Evolutionary conservation across 371 early-diverging fungal species (phyloP), one percentile per base, ranked within the genome.

Genomic region (Mycotypha africana): DNA sequence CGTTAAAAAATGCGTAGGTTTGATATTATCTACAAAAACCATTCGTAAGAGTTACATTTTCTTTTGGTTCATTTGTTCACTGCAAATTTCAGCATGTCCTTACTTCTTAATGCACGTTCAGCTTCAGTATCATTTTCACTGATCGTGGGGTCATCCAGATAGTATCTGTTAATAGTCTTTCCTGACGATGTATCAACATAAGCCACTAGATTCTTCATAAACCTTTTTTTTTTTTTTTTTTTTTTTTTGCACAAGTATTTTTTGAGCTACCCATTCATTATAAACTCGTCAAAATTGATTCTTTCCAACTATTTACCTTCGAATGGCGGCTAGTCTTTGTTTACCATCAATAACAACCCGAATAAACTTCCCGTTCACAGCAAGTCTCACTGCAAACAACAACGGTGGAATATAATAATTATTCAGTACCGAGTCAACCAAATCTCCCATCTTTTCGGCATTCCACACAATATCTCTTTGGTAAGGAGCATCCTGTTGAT

Each of bases 401-500:
- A 66, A 21, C 4, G 62, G 66, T 16, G 62, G 66, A 15, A 66
- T 40, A 28, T 61, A 61, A 32, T 45, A 66, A 33, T 66, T 58
- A 34, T 58, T 42, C n/a, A 66, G 22, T 4, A 66, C 21, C 0
- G 62, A 61, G 22, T 66, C 66, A 20, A 66, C 58, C 17, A 66
- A 25, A 17, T 22, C 46, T 15, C 53, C 37, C 66, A 61, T 61
- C 42, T 66, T 61, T 3, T 25, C 22, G 19, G n/a, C 8, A 3
- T 31, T 35, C 62, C 66, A 61, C 10, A 66, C 66, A 17, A 61
- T 45, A 19, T 58, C 66, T 48, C 66, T 53, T 41, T 64, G 65
- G 20, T 64, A 64, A 3, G 51, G 54, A 19, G 65, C 57, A 23
- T 64, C 51, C 65, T 64, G 51, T 25, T 33, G 14, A 28, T 28